A percentile compares a stretch with the other conserved stretches of the same genome.
phyloP scores from a whole-genome alignment of 2,329 filamentous ascomycete species.

The Beauveria asiatica region DNA sequence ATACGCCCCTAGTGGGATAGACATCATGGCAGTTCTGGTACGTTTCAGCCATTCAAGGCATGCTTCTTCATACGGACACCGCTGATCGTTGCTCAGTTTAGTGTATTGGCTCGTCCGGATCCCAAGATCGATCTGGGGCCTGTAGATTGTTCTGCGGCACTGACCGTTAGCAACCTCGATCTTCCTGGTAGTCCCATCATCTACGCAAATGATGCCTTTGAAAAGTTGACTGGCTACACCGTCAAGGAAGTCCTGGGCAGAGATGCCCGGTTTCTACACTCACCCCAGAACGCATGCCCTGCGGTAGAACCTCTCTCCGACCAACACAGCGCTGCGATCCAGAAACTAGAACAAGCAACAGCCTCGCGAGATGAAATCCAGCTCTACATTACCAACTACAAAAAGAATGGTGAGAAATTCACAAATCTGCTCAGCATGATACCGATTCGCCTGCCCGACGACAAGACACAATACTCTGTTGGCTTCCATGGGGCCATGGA shows the following conservation, averaged over 20 bases:
- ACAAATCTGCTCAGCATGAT: conserved; percentile 82
- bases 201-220: conserved; percentile 76
- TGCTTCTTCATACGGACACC: neutral
- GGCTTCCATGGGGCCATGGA: conserved; percentile 69
- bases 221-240: conserved; percentile 69
- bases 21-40: conserved; percentile 49
- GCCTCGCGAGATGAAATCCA: conserved; percentile 38
- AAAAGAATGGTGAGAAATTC: conserved; percentile 70
- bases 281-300: conserved; percentile 47
- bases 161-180: conserved; percentile 72
- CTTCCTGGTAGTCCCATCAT: conserved; percentile 70
- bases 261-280: conserved; percentile 81
- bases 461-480: conserved; percentile 63
- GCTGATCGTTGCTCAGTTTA: conserved; percentile 30
- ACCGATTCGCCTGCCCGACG: conserved; percentile 60
- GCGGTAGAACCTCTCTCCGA: conserved; percentile 12
- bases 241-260: conserved; percentile 64
- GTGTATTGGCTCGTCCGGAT: conserved; percentile 61
- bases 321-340: conserved; percentile 44
- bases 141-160: conserved; percentile 75
- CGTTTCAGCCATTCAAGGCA: conserved; percentile 14
- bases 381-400: conserved; percentile 63
- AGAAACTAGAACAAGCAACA: conserved; percentile 41
- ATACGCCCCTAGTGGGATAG: conserved; percentile 46
- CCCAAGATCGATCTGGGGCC: conserved; percentile 72